Evolutionary conservation across 2,329 filamentous ascomycete genomes (phyloP).

Genomic region (Chrysoporthe cubensis): DNA sequence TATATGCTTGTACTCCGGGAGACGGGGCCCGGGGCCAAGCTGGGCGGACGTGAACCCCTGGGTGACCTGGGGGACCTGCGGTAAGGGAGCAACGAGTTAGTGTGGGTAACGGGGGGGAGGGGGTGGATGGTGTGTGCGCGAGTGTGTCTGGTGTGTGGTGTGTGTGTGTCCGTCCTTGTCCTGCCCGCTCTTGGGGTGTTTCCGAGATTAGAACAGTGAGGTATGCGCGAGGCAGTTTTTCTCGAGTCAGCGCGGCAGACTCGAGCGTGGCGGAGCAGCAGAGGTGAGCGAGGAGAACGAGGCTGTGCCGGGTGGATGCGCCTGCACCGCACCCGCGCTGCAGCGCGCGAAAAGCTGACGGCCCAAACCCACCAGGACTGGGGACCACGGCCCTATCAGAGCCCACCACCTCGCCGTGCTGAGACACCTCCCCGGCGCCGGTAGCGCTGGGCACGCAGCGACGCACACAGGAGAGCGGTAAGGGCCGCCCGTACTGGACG

Average conservation of each 20-base stretch:
- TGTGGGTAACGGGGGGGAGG: constrained; percentile 4
- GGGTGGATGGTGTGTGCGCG: not conserved
- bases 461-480: constrained; percentile 7
- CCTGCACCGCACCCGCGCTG: constrained; percentile 8
- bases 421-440: constrained; percentile 27
- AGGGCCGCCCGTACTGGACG: not conserved
- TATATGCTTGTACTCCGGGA: constrained; percentile 36
- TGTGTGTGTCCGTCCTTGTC: not conserved
- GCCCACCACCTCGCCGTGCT: constrained; percentile 21
- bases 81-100: constrained; percentile 14
- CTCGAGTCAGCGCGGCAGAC: constrained; percentile 29
- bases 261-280: constrained; percentile 27
- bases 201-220: constrained; percentile 30
- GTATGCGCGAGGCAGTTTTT: constrained; percentile 30
- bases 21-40: constrained; percentile 17
- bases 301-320: constrained; percentile 26
- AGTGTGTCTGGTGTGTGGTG: not conserved
- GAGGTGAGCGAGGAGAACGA: constrained; percentile 11
- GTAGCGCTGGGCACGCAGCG: constrained; percentile 12
- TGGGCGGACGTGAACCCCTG: constrained; percentile 18
- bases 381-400: constrained; percentile 28
- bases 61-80: not conserved
- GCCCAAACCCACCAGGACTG: constrained; percentile 26
- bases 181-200: constrained; percentile 13
- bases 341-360: constrained; percentile 27